Conservation (phyloP, 352 stramenopile genomes). For the Phytophthora chlamydospora region DNA sequence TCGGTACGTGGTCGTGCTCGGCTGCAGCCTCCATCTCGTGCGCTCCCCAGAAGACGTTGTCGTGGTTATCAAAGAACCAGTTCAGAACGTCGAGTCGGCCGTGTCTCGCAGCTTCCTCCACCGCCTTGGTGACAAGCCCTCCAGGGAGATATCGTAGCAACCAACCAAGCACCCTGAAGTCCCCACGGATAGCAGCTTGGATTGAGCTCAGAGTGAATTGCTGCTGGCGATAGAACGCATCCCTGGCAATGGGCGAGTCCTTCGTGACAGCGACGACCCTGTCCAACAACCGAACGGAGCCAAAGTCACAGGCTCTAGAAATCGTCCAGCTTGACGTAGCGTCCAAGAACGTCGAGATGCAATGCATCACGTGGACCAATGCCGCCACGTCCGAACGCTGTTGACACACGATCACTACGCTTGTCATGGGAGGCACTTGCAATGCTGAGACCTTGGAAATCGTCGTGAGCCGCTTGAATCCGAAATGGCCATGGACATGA, state of each 20-base stretch:
- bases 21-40: constrained; percentile 13
- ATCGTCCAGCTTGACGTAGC: constrained; percentile 1
- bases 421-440: neutral
- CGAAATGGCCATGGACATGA: neutral
- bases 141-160: constrained; percentile 14
- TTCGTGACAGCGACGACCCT: constrained; percentile 1
- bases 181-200: constrained; percentile 1
- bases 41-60: constrained; percentile 19
- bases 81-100: constrained; percentile 13
- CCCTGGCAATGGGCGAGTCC: neutral
- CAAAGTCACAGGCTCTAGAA: neutral
- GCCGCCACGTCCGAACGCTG: neutral
- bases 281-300: neutral
- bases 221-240: constrained; percentile 16
- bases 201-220: constrained; percentile 9
- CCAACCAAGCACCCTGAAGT: constrained; percentile 7
- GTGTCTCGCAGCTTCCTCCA: constrained; percentile 16
- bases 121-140: constrained; percentile 13
- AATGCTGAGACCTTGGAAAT: neutral
- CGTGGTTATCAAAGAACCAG: constrained; percentile 14
- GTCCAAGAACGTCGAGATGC: constrained; percentile 11
- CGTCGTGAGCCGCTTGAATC: neutral
- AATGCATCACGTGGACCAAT: neutral
- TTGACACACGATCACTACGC: constrained; percentile 5
- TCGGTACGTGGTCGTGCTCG: constrained; percentile 3